phyloP scores from a whole-genome alignment of 495 filamentous ascomycete genomes.

The Peziza echinospora region DNA sequence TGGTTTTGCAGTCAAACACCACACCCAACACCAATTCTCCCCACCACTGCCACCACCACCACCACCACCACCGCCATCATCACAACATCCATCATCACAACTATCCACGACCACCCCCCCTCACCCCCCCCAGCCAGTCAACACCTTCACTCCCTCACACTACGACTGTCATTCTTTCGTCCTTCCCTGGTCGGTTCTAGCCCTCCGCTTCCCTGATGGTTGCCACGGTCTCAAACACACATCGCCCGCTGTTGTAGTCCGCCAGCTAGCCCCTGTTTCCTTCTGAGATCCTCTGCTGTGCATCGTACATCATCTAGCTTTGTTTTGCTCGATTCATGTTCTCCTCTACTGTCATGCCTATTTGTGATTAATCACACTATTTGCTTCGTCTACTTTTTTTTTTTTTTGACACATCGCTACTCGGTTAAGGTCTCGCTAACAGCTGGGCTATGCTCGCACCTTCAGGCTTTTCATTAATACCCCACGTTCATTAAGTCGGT shows the following conservation, averaged over 20 bases:
- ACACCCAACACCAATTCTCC: conserved; percentile 8
- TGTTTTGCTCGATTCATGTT: too few species aligned
- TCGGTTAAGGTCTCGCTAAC: too few species aligned
- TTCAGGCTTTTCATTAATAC: conserved; percentile 8
- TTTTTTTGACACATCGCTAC: conserved; percentile 11
- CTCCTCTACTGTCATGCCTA: too few species aligned
- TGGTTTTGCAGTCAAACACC: conserved; percentile 14
- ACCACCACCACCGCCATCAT: conserved; percentile 15
- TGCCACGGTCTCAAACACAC: conserved; percentile 13
- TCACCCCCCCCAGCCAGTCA: conserved; percentile 13
- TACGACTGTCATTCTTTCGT: neutral
- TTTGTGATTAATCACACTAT: too few species aligned
- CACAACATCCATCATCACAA: conserved; percentile 17
- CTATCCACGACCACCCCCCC: conserved; percentile 14
- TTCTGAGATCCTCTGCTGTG: too few species aligned
- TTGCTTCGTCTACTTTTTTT: conserved; percentile 13
- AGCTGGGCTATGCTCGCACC: conserved; percentile 7
- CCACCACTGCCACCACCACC: conserved; percentile 5
- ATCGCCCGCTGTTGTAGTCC: conserved; percentile 12
- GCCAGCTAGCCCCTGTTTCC: too few species aligned
- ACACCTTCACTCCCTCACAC: conserved; percentile 9
- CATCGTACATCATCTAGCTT: too few species aligned
- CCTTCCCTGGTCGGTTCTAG: conserved; percentile 7
- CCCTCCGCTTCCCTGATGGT: conserved; percentile 10
- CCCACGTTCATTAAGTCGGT: neutral